These are phyloP conservation scores for Circinella umbellata DNA, from an alignment of 371 early-diverging fungal species.

Conservation along the genomic window DNA sequence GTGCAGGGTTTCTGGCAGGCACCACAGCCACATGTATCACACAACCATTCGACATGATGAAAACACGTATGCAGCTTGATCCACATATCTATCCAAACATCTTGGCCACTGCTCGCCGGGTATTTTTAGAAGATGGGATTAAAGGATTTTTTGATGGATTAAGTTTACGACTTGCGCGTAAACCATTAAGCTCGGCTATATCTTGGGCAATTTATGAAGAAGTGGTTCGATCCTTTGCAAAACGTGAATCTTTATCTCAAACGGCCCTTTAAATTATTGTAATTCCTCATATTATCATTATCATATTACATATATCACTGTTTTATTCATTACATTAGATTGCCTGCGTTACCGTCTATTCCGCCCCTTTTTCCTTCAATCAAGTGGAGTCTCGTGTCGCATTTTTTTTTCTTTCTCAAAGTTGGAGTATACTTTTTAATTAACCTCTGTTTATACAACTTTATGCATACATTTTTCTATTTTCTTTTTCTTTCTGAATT, in stretches of 20 bases:
- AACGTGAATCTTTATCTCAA: slow-evolving; percentile 9
- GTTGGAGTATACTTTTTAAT: too few species aligned
- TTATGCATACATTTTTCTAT: too few species aligned
- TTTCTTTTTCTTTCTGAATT: too few species aligned
- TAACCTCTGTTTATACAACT: too few species aligned
- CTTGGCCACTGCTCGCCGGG: slow-evolving; percentile 64
- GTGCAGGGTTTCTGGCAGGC: slow-evolving; percentile 69
- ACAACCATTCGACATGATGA: slow-evolving; percentile 94
- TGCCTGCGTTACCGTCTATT: too few species aligned
- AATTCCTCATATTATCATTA: too few species aligned
- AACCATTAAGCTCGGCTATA: slow-evolving; percentile 89
- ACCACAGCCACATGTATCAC: slow-evolving; percentile 81
- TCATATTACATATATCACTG: too few species aligned
- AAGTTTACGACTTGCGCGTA: slow-evolving; percentile 82
- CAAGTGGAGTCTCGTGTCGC: too few species aligned
- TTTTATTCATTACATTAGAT: too few species aligned
- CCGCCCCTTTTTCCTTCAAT: too few species aligned
- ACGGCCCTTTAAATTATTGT: not conserved
- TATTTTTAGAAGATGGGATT: slow-evolving; percentile 72
- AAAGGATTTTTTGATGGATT: slow-evolving; percentile 88
- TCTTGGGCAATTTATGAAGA: slow-evolving; percentile 96
- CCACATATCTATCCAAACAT: slow-evolving; percentile 75
- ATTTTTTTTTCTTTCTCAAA: too few species aligned
- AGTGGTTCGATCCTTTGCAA: slow-evolving; percentile 49
- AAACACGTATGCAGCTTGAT: slow-evolving; percentile 91